Base-by-base conservation (phyloP, 306 rosid species). In the Datisca glomerata region DNA sequence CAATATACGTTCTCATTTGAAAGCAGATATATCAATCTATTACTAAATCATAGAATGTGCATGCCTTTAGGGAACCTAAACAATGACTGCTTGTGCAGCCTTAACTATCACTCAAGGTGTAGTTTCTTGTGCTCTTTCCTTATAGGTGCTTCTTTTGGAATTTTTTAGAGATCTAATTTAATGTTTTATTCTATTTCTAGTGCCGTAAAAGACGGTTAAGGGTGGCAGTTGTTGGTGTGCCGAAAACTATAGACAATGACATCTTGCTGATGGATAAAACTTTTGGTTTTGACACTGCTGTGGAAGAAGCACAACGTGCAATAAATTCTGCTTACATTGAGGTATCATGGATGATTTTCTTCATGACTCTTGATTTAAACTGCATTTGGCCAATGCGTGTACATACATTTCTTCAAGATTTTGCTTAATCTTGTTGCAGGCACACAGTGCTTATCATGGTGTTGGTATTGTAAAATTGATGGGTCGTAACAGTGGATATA, bases 401-500 rank as follows among this genome's bases (percentile, higher is more conserved):
- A n/a, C n/a, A n/a, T n/a, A n/a, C n/a, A n/a, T n/a, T n/a, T n/a
- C n/a, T n/a, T n/a, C n/a, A n/a, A n/a, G n/a, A n/a, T n/a, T 29
- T 61, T 57, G 21, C 49, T 24, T 49, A 55, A 32, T 73, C 32
- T 59, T 49, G 57, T 55, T 19, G 25, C 36, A 91, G 98, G 98
- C 98, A 47, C 96, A 91, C 56, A 91, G 98, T 59, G 98, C 98
- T 25, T 91, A 80, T 66, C 98, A 81, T 62, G 98, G 98, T 29
- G 67, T 91, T 42, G 98, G 98, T 41, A 12, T 91, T 46, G 98
- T 91, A 40, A 91, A 91, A 66, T 59, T 91, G 78, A 91, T 91
- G 98, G 98, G 98, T 24, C 98, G 98, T 50, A 84, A 96, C 76
- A 91, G 98, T 57, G 98, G 98, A 53, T 91, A 61, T 66, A 91